These are phyloP conservation scores for Daldinia decipiens DNA, from an alignment of 495 filamentous ascomycete species.

Conservation along the genomic window DNA sequence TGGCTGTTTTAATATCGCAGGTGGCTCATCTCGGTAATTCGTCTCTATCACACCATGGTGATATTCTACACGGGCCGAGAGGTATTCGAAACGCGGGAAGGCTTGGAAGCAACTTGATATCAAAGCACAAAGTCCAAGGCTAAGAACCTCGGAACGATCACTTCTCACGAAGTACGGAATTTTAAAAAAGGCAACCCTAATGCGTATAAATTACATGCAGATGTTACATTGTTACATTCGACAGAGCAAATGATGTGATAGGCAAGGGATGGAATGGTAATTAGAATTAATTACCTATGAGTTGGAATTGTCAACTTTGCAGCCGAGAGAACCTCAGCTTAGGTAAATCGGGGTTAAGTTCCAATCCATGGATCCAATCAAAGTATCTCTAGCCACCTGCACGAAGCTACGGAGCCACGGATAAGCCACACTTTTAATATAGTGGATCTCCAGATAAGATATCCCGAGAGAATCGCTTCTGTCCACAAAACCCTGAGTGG, in stretches of 20 bases:
- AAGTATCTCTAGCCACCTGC: neutral
- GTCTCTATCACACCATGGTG: neutral
- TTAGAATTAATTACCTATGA: too few relatives aligned
- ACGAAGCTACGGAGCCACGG: neutral
- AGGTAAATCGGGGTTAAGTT: neutral
- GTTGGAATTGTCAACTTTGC: too few relatives aligned
- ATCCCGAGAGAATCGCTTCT: constrained; percentile 18
- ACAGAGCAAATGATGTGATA: neutral
- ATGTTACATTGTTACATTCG: neutral
- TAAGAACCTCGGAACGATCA: neutral
- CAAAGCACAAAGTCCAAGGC: neutral
- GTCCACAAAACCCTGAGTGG: constrained; percentile 30
- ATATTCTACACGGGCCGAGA: constrained; percentile 4
- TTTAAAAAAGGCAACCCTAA: neutral
- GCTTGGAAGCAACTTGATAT: neutral
- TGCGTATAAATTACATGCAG: neutral
- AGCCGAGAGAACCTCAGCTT: too few relatives aligned
- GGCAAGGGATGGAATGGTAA: too few relatives aligned
- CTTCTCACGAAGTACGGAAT: neutral
- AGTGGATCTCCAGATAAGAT: neutral
- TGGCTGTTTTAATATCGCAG: neutral
- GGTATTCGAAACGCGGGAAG: constrained; percentile 2
- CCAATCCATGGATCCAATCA: too few relatives aligned
- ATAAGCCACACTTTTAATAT: neutral
- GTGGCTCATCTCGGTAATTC: constrained; percentile 1